Evolutionary conservation across 2,329 filamentous ascomycete genomes (phyloP).

Genomic region (Cephalotrichum gorgonifer): DNA sequence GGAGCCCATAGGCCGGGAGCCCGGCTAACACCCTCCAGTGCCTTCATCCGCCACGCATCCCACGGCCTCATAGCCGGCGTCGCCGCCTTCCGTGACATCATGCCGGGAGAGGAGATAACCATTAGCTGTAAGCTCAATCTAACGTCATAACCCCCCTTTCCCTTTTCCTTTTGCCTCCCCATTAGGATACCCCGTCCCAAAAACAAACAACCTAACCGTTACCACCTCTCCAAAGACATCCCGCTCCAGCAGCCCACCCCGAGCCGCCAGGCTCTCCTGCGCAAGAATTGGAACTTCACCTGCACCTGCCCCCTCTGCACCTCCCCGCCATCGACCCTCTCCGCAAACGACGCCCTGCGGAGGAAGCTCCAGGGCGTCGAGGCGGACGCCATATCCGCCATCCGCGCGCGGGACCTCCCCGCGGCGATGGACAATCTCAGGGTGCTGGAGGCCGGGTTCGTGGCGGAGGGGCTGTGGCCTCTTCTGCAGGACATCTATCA

Average conservation of each 20-base stretch:
- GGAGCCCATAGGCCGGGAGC: too few relatives aligned
- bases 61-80: constrained; percentile 2
- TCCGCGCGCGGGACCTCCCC: neutral
- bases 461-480: constrained; percentile 1
- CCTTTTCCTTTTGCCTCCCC: neutral
- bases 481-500: constrained; percentile 1
- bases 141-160: too few relatives aligned
- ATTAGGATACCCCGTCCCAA: too few relatives aligned
- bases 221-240: constrained; percentile 1
- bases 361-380: neutral
- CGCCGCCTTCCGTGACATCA: constrained; percentile 3
- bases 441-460: neutral
- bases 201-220: too few relatives aligned
- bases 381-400: neutral
- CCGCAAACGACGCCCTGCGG: constrained; percentile 1
- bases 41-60: constrained; percentile 4
- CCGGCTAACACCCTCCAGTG: too few relatives aligned
- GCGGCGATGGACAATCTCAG: neutral
- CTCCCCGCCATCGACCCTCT: neutral
- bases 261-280: neutral
- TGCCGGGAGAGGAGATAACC: constrained; percentile 5
- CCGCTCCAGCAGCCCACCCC: neutral
- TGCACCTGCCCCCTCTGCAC: constrained; percentile 6
- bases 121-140: constrained; percentile 5
- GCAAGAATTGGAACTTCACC: constrained; percentile 2